These are phyloP conservation scores for Durio zibethinus DNA, from an alignment of 345 rosid species.

Conservation along the genomic window DNA sequence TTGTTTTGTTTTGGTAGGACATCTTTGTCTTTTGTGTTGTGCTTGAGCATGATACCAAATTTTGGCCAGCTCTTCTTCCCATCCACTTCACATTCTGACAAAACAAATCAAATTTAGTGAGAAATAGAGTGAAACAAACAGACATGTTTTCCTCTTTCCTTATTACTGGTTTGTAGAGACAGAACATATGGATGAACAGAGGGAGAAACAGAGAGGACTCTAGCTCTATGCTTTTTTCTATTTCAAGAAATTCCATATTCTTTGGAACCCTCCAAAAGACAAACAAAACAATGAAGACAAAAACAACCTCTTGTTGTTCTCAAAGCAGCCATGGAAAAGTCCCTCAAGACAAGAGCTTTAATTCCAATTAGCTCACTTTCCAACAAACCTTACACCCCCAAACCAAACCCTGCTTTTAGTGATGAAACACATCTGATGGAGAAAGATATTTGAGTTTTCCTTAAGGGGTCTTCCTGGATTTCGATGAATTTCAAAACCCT, in stretches of 20 bases:
- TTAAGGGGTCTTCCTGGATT: conserved; percentile 20
- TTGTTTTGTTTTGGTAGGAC: conserved; percentile 50
- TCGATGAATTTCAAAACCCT: conserved; percentile 28
- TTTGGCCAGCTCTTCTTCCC: conserved; percentile 58
- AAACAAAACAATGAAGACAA: conserved; percentile 56
- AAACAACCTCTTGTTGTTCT: conserved; percentile 46
- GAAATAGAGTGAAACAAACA: not conserved
- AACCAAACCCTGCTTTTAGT: conserved; percentile 7
- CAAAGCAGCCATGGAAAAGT: conserved; percentile 42
- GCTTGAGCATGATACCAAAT: conserved; percentile 33
- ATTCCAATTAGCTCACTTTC: conserved; percentile 27
- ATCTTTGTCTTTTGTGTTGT: conserved; percentile 33
- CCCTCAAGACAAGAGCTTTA: conserved; percentile 35
- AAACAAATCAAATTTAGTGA: no score
- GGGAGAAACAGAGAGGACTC: conserved; percentile 21
- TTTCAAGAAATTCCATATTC: conserved; percentile 68
- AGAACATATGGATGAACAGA: not conserved
- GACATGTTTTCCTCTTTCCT: no score
- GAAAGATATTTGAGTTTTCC: conserved; percentile 23
- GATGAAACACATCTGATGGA: conserved; percentile 16
- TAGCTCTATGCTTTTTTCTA: conserved; percentile 20
- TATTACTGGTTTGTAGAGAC: not conserved
- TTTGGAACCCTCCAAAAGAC: conserved; percentile 42
- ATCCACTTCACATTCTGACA: conserved; percentile 19
- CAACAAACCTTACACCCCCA: conserved; percentile 32